Evolutionary conservation across 768 basidiomycete species (phyloP), one percentile per base, ranked within the genome.

Genomic region (Suillus brevipes): DNA sequence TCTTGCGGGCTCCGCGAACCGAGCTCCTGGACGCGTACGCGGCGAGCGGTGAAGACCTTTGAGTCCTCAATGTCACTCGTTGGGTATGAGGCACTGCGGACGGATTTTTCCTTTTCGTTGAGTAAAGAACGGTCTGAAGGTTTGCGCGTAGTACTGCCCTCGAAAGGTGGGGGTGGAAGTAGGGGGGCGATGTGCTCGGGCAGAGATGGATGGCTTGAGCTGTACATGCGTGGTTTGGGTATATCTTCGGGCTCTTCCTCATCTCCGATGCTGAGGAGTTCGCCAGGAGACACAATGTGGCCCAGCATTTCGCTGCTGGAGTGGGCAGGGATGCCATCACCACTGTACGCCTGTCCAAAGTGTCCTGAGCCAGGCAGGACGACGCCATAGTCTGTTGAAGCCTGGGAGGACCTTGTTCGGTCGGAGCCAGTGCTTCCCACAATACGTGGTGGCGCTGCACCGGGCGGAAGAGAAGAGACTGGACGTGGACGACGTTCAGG

Each of bases 401-500:
- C 72, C 18, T 78, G 77, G 38, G 84, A 83, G 5, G 80, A 81
- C 1, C 77, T 78, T 13, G 79, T 76, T 43, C 78, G 71, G 40
- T 75, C 75, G 0, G 80, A 79, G 38, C 78, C 73, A 25, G 75
- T 74, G 50, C 81, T 81, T n/a, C 81, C 79, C n/a, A 79, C 73
- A 10, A 78, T 53, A 6, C 66, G 69, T 0, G 76, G 75, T 62
- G 77, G 75, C n/a, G 76, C 75, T 1, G 77, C 74, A 52, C 74
- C 75, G 12, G 68, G 73, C 6, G 76, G 75, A 63, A 76, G 75
- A 37, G 75, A 70, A 63, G 73, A 49, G 4, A 75, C 68, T 4
- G 64, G 68, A 25, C 69, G 73, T 38, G 25, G 55, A 45, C 60
- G 66, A 23, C 67, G 67, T 2, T 71, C 65, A 53, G 67, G 72